A percentile compares a stretch with the other conserved stretches of the same genome.
Conservation (phyloP, 169 alveolate genomes). For the Ichthyophthirius multifiliis region DNA sequence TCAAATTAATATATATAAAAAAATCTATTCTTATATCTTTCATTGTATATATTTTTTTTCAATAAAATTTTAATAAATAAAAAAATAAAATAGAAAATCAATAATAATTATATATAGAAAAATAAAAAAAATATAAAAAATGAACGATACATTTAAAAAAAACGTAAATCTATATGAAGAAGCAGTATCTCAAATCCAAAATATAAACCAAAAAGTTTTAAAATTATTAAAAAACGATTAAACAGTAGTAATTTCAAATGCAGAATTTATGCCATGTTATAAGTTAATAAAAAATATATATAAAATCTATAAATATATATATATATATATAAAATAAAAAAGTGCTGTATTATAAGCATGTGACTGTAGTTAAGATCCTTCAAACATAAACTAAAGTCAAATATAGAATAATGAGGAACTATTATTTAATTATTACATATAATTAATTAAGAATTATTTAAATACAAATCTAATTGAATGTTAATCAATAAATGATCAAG, state of each 20-base stretch:
- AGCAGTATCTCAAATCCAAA: no score
- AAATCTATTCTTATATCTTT: no score
- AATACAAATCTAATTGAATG: background rate
- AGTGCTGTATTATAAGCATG: constrained; percentile 2
- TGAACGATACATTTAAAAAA: no score
- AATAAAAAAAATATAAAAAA: no score
- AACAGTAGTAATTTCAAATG: background rate
- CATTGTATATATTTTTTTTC: no score
- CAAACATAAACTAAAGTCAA: background rate
- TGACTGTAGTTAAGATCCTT: background rate
- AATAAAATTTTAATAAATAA: no score
- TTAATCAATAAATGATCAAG: background rate
- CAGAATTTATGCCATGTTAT: constrained; percentile 16
- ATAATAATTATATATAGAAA: no score
- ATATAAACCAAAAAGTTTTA: background rate
- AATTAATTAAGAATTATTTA: background rate
- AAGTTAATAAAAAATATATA: background rate
- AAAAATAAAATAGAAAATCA: no score
- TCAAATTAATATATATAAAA: no score
- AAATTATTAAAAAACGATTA: background rate
- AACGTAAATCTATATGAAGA: no score
- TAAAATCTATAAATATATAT: background rate
- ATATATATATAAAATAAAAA: background rate
- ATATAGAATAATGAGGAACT: constrained; percentile 2
- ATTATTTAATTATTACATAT: background rate